Base-by-base conservation (phyloP, 169 alveolate genomes). In the Cryptosporidium tyzzeri region DNA sequence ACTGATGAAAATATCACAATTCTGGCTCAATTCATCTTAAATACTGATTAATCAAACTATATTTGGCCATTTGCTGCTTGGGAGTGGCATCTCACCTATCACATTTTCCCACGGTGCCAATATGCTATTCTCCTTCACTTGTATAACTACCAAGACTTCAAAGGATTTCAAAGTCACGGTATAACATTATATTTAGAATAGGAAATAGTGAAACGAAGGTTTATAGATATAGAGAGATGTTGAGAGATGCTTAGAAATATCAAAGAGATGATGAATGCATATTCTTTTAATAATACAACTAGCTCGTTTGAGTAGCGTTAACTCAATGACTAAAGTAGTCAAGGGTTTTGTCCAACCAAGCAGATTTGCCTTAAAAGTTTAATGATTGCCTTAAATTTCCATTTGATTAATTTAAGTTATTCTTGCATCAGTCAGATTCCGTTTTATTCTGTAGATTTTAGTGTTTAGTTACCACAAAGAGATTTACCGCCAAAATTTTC, bases 51-150 rank as follows among this genome's bases (percentile, higher is more conserved):
- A 55, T 55, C 67, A 55, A 55, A 55, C 67, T 26, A 55, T 53
- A 18, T 55, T 55, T 55, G 67, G 67, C 67, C 37, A 21, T 55
- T 55, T 55, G 67, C 67, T 55, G 23, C 37, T 55, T 55, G 67
- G 67, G 67, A 55, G 26, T 55, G 67, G 67, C 67, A 26, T 55
- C 67, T 55, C 67, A 23, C 67, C 37, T 2, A 55, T 26, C 21
- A 9, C 67, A 26, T 55, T 55, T 55, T 55, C 35, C 35, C 67
- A 16, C 12, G 5, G 7, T 21, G 16, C 35, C 67, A 23, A 55
- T 55, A 9, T 26, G 18, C 67, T 6, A 55, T 55, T n/a, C 35
- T 23, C 10, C 65, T 21, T 23, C 21, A 23, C 33, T 55, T 55
- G n/a, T 55, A 55, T 48, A 48, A 1, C 55, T 48, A 48, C 21